Conservation (phyloP, 768 basidiomycete species). For the Crepidotus variabilis region DNA sequence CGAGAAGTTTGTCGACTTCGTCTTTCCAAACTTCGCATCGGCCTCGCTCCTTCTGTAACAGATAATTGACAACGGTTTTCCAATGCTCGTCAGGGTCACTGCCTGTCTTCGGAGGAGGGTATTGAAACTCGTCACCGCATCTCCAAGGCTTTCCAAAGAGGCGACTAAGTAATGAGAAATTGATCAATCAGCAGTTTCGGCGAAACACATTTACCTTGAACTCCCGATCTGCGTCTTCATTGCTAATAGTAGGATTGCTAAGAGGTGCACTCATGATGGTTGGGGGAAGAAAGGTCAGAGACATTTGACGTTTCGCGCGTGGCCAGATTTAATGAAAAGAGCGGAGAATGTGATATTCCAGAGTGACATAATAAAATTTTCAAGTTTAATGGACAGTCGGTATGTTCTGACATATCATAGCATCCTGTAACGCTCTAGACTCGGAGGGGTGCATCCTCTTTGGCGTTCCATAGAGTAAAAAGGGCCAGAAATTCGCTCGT, state of each 20-base stretch:
- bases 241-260: background rate
- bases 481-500: too few species aligned
- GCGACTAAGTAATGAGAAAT: background rate
- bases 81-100: background rate
- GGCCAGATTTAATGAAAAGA: too few species aligned
- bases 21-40: conserved; percentile 14
- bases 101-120: background rate
- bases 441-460: too few species aligned
- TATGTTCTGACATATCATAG: too few species aligned
- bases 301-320: too few species aligned
- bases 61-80: background rate
- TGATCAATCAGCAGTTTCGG: background rate
- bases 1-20: conserved; percentile 14
- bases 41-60: conserved; percentile 10
- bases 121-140: background rate
- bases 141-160: background rate
- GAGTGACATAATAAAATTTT: too few species aligned
- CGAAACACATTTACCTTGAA: background rate
- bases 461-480: too few species aligned
- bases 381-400: too few species aligned
- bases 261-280: background rate
- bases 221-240: background rate
- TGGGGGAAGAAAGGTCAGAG: too few species aligned
- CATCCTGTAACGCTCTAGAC: too few species aligned
- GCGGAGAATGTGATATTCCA: too few species aligned